Evolutionary conservation across 495 filamentous ascomycete species (phyloP), one percentile per base, ranked within the genome.

Genomic region (Jackrogersella multiformis): DNA sequence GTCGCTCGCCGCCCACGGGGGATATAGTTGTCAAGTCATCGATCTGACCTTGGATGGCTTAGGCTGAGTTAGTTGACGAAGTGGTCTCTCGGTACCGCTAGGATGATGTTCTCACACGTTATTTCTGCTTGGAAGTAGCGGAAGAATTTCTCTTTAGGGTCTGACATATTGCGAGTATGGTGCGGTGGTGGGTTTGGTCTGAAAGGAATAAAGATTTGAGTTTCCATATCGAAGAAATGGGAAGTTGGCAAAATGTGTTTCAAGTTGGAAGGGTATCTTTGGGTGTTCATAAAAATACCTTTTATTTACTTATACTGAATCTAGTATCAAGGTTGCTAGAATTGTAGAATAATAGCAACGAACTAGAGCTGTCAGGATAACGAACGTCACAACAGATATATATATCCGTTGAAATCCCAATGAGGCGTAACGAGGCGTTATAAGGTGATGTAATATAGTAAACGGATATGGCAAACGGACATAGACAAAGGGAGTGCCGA

Each of bases 61-160:
- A n/a, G n/a, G 2, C 30, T 26, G n/a, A 0, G 24, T 62, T 8
- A 66, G 64, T 46, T 13, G 9, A 15, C 18, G 34, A 46, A 23
- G 7, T 5, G 23, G 4, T 56, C n/a, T 2, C 2, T 15, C 2
- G 8, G 46, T 15, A 15, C 20, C 30, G 42, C 42, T 15, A 26
- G 18, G 38, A 35, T 46, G 54, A n/a, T 56, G n/a, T 69, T 56
- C 76, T 63, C 81, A 92, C 91, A 83, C 12, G 85, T 87, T 63
- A 89, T 87, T 74, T 89, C 85, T 75, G 87, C 83, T 61, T 90
- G 89, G 66, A 94, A 95, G 73, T 90, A 88, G 64, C 87, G 87
- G 74, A 92, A 92, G 81, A 96, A 94, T 7, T 84, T 83, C 68
- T 91, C 89, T 52, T 92, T 93, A 44, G 88, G 73, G 64, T 80